Evolutionary conservation across 306 rosid species (phyloP).

Genomic region (Dryas octopetala): DNA sequence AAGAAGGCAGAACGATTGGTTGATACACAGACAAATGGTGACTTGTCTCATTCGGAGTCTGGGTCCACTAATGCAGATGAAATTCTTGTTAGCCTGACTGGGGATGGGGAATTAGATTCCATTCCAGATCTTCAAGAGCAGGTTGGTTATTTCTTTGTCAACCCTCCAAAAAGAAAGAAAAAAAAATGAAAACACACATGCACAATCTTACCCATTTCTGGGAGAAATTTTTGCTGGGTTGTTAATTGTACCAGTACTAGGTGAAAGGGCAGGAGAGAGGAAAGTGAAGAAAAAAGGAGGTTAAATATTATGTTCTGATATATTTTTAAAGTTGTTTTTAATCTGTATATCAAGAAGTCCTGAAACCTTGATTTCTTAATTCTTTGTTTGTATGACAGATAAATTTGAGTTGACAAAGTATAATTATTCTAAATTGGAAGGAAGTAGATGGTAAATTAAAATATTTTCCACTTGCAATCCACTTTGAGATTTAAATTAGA

Average conservation of each 20-base stretch:
- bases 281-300: not conserved
- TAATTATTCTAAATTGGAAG: not conserved
- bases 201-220: not conserved
- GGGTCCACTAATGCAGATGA: conserved; percentile 90
- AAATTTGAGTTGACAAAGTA: not conserved
- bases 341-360: not conserved
- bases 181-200: not conserved
- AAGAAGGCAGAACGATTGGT: conserved; percentile 45
- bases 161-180: not conserved
- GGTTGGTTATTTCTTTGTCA: conserved; percentile 40
- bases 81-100: conserved; percentile 66
- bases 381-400: not conserved
- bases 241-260: not conserved
- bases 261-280: no score
- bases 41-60: conserved; percentile 70
- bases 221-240: no score
- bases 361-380: not conserved
- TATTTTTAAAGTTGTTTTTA: not conserved
- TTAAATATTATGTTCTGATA: not conserved
- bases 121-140: conserved; percentile 89
- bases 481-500: conserved; percentile 26
- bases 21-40: conserved; percentile 46
- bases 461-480: conserved; percentile 19
- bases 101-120: conserved; percentile 77
- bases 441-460: not conserved